Conservation (phyloP, 441 rosid genomes). For the Adansonia madagascariensis region DNA sequence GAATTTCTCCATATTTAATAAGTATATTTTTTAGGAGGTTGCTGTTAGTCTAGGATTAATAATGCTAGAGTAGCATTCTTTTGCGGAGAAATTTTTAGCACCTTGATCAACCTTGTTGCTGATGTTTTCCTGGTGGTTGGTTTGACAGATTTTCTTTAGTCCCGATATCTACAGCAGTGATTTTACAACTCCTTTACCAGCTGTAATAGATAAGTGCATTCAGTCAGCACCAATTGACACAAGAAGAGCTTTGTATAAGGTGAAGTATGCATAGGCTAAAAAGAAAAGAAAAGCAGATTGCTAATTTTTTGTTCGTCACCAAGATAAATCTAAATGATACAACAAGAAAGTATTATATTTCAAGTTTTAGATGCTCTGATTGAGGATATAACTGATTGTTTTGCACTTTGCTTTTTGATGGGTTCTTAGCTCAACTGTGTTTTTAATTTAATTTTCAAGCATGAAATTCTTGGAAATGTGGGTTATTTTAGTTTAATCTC, state of each 20-base stretch:
- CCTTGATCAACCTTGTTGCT: constrained; percentile 20
- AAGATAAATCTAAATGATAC: background rate
- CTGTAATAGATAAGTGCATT: constrained; percentile 92
- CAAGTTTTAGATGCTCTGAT: background rate
- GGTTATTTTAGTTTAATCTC: background rate
- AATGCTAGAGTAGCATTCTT: constrained; percentile 12
- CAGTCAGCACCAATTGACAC: constrained; percentile 99
- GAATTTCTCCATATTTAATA: background rate
- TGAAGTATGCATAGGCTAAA: constrained; percentile 32
- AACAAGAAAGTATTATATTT: background rate
- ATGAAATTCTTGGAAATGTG: background rate
- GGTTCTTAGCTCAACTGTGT: constrained; percentile 17
- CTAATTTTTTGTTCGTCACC: constrained; percentile 5
- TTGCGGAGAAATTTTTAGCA: background rate
- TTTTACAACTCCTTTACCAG: constrained; percentile 78
- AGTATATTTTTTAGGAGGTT: background rate
- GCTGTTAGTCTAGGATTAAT: constrained; percentile 11
- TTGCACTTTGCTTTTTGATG: background rate
- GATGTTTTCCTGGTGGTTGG: constrained; percentile 31
- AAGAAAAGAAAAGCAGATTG: background rate
- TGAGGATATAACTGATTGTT: background rate
- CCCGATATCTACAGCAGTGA: constrained; percentile 93
- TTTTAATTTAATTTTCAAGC: background rate
- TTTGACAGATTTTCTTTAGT: constrained; percentile 82
- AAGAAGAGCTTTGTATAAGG: constrained; percentile 97